Base-by-base conservation (phyloP, 768 basidiomycete genomes). In the Russula virescens region DNA sequence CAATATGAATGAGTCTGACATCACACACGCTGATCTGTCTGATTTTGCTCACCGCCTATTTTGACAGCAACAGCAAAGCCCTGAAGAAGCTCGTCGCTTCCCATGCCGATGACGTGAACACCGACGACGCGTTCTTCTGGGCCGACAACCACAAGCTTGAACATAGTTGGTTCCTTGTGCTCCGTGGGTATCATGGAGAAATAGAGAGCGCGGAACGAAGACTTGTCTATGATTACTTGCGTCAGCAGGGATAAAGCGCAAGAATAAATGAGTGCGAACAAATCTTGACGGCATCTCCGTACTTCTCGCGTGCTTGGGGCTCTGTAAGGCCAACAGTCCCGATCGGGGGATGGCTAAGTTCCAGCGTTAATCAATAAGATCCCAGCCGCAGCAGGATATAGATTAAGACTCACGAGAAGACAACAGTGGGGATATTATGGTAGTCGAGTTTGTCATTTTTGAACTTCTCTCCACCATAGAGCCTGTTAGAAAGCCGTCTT, bases 41-140 rank as follows among this genome's bases (percentile, higher is more conserved):
- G 21, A 40, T 18, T 31, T 25, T n/a, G 23, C 74, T 80, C 13
- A 82, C 80, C 82, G 23, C 90, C 90, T 96, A 98, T 96, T 79
- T 98, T 98, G 69, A 99, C 80, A 14, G 97, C 97, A n/a, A 98
- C 93, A 2, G 78, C 91, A 74, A 97, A 98, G 66, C 96, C 96
- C 80, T 99, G 97, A 76, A 95, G 76, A 68, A 89, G 83, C 76
- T 99, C 97, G 72, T 99, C 97, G 69, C 88, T 90, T 47, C 97
- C 97, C 64, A 80, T 71, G 8, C 97, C 97, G 61, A 98, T 85
- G 66, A 98, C 84, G 75, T 98, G 97, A 49, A 98, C 77, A 13
- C 97, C 97, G n/a, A 98, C 93, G 45, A 99, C 88, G 69, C 89
- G 90, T 74, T 98, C 94, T 69, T 98, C 94, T 16, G 85, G 83